Percentiles rank a stretch among this genome's conserved stretches.
Conservation (phyloP, 2,329 filamentous ascomycete genomes). For the Aspergillus melleus region DNA sequence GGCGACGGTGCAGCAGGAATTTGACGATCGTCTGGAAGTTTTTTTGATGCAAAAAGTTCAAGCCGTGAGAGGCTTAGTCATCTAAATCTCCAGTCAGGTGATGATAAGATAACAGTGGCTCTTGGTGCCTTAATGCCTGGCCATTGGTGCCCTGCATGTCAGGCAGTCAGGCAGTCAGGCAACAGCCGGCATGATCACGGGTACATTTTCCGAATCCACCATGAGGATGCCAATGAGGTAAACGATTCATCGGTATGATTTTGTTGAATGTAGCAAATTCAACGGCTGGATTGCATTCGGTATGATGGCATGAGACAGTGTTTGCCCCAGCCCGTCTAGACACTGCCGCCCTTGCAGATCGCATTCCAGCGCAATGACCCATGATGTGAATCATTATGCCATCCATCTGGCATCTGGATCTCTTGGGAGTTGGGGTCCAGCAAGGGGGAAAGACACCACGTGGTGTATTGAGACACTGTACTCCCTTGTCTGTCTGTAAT, state of each 20-base stretch:
- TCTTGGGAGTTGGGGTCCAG: neutral
- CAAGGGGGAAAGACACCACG: neutral
- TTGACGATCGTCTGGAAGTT: neutral
- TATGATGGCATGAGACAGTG: neutral
- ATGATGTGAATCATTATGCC: neutral
- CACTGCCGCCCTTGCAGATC: neutral
- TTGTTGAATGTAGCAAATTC: no score
- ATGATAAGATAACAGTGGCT: neutral
- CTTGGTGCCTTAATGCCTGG: neutral
- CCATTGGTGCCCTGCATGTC: no score
- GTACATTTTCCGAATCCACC: neutral
- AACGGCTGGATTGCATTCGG: no score
- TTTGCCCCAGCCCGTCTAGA: neutral
- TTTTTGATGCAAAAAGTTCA: constrained; percentile 5
- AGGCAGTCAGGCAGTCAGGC: neutral
- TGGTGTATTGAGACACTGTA: neutral
- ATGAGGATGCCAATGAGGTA: no score
- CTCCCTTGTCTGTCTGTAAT: neutral
- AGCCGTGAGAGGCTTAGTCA: neutral
- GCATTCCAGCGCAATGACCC: neutral
- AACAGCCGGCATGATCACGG: no score
- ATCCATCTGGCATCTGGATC: neutral
- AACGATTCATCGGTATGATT: no score
- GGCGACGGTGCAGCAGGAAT: neutral
- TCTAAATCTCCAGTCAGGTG: neutral